A percentile compares a stretch with the other conserved stretches of the same genome.
phyloP scores from a whole-genome alignment of 129 eudicot genomes.

The carrot (Daucus carota) region DNA sequence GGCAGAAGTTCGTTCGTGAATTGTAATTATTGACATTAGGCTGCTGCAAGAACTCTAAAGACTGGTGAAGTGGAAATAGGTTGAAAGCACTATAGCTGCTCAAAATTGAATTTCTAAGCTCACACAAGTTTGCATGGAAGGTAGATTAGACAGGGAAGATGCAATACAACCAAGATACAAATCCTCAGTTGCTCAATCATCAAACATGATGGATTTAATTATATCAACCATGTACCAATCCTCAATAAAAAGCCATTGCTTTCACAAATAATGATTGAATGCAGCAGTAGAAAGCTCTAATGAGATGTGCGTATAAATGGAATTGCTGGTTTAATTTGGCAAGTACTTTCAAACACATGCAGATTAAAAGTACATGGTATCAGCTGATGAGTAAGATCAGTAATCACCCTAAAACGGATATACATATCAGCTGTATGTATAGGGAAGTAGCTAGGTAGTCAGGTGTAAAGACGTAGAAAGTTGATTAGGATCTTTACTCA shows the following conservation, averaged over 20 bases:
- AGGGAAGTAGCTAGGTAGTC: neutral
- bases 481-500: neutral
- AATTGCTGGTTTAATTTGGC: neutral
- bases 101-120: neutral
- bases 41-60: neutral
- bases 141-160: neutral
- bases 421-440: neutral
- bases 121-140: neutral
- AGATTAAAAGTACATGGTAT: neutral
- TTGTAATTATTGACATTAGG: neutral
- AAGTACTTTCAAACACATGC: neutral
- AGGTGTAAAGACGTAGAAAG: neutral
- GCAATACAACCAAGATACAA: neutral
- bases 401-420: neutral
- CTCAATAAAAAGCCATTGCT: neutral
- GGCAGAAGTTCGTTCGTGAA: neutral
- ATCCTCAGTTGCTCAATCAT: neutral
- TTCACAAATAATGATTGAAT: neutral
- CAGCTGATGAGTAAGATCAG: neutral
- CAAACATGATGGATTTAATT: neutral
- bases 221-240: neutral
- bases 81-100: constrained; percentile 3
- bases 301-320: neutral
- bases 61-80: neutral
- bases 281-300: neutral